These are phyloP conservation scores for Aspergillus indologenus DNA, from an alignment of 495 filamentous ascomycete genomes.

Conservation along the genomic window DNA sequence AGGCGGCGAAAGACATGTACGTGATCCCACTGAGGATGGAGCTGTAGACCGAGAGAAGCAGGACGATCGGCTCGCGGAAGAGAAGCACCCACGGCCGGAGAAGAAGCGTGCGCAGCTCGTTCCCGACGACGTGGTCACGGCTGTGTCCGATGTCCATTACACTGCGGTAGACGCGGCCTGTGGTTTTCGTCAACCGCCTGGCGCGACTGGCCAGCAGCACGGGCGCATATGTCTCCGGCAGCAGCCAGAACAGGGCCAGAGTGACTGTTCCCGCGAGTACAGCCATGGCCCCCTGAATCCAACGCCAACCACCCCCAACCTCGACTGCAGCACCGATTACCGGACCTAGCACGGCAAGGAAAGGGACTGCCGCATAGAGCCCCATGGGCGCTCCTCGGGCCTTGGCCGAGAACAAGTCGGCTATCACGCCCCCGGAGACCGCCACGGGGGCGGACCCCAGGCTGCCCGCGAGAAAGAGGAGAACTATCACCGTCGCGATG, in stretches of 20 bases:
- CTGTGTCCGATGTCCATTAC: background rate
- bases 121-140: background rate
- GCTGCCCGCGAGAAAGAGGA: background rate
- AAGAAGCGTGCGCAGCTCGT: background rate
- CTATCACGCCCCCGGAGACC: background rate
- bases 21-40: background rate
- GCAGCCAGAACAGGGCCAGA: background rate
- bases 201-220: background rate
- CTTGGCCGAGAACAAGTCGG: background rate
- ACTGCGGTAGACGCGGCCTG: background rate
- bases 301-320: background rate
- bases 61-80: conserved; percentile 4
- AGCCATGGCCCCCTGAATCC: background rate
- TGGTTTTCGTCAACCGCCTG: background rate
- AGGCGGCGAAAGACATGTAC: conserved; percentile 3
- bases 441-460: background rate
- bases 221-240: conserved; percentile 2
- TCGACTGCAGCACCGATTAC: background rate
- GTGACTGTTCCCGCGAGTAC: background rate
- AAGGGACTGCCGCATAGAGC: background rate
- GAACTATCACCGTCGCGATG: background rate
- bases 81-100: conserved; percentile 1
- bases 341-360: background rate
- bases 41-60: background rate
- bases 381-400: background rate